Evolutionary conservation across 805 yeast species (phyloP).

Genomic region (Trichomonascus vanleenenianus): DNA sequence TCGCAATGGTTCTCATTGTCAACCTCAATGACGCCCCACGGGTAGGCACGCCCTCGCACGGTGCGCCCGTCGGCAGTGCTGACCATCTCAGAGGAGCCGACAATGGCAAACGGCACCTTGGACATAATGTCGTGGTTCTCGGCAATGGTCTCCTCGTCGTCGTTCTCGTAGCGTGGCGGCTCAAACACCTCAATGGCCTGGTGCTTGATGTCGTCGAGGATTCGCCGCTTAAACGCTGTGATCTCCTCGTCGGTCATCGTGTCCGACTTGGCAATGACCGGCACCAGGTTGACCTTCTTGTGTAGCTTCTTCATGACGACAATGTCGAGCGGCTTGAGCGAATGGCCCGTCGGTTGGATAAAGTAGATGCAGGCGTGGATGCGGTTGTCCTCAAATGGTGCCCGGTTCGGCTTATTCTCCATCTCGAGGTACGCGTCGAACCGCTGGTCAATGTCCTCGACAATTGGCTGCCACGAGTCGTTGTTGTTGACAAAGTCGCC

Average conservation of each 20-base stretch:
- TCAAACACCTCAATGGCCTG: constrained; percentile 70
- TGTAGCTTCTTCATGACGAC: constrained; percentile 81
- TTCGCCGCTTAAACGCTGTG: constrained; percentile 62
- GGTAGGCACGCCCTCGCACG: constrained; percentile 88
- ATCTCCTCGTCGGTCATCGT: constrained; percentile 86
- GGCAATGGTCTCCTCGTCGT: constrained; percentile 73
- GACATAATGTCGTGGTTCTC: constrained; percentile 60
- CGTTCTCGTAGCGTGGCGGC: constrained; percentile 71
- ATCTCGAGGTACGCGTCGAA: constrained; percentile 84
- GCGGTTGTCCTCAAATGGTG: constrained; percentile 66
- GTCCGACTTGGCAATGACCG: constrained; percentile 92
- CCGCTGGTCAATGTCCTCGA: constrained; percentile 78
- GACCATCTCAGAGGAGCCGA: constrained; percentile 76
- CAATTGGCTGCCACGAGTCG: constrained; percentile 82
- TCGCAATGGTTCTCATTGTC: constrained; percentile 93
- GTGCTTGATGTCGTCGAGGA: constrained; percentile 64
- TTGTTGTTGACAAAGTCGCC: constrained; percentile 82
- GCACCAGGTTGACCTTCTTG: constrained; percentile 87
- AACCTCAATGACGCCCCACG: constrained; percentile 96
- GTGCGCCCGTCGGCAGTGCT: constrained; percentile 61
- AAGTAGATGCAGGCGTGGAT: constrained; percentile 91
- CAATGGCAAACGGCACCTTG: constrained; percentile 85
- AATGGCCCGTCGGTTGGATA: constrained; percentile 96
- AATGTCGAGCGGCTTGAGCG: constrained; percentile 80
- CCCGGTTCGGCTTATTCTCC: constrained; percentile 76